Evolutionary conservation across 1,284 basidiomycete genomes (phyloP).

Genomic region (Earliella scabrosa): DNA sequence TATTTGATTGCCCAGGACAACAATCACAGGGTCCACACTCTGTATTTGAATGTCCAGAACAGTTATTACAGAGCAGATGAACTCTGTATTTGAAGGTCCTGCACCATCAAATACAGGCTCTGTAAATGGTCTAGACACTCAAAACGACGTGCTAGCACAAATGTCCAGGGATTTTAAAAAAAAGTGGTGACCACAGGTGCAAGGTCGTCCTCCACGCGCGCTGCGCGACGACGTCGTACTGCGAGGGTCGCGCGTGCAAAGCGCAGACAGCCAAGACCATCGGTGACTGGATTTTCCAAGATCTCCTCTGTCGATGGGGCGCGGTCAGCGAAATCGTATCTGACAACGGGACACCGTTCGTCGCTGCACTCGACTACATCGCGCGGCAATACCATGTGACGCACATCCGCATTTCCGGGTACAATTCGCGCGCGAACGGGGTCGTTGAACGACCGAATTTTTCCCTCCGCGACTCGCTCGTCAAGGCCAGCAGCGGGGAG

Average conservation of each 20-base stretch:
- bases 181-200: too few relatives aligned
- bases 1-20: too few relatives aligned
- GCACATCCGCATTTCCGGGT: conserved; percentile 46
- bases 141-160: too few relatives aligned
- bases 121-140: too few relatives aligned
- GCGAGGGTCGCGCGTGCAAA: conserved; percentile 26
- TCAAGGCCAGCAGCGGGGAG: conserved; percentile 42
- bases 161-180: too few relatives aligned
- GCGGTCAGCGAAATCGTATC: conserved; percentile 27
- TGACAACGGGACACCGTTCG: conserved; percentile 34
- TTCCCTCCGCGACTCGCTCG: conserved; percentile 38
- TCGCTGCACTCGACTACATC: conserved; percentile 37
- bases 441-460: conserved; percentile 42
- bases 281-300: conserved; percentile 32
- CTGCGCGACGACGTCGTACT: conserved; percentile 24
- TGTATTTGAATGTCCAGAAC: too few relatives aligned
- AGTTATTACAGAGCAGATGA: too few relatives aligned
- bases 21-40: too few relatives aligned
- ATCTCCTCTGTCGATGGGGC: conserved; percentile 31
- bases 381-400: conserved; percentile 38
- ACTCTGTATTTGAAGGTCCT: too few relatives aligned
- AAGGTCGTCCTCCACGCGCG: conserved; percentile 31
- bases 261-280: conserved; percentile 13
- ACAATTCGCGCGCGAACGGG: conserved; percentile 49
- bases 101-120: too few relatives aligned